These are phyloP conservation scores for Datura wrightii DNA, from an alignment of 257 asterid species.

Conservation along the genomic window DNA sequence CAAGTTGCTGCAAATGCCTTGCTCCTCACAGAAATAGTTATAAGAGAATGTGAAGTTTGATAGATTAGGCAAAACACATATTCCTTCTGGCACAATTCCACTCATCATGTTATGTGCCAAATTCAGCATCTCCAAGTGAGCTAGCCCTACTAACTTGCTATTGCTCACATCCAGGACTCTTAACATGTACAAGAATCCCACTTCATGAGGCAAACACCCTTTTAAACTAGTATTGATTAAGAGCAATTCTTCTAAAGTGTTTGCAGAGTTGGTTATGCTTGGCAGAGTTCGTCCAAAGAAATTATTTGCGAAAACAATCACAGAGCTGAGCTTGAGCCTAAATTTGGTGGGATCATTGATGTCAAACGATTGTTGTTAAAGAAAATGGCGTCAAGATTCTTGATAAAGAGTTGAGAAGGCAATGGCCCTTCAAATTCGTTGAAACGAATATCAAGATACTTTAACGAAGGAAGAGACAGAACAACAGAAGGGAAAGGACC, in stretches of 20 bases:
- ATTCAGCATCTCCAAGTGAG: conserved; percentile 57
- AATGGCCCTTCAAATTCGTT: too few species aligned
- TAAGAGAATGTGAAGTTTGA: conserved; percentile 47
- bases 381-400: too few species aligned
- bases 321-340: too few species aligned
- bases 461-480: too few species aligned
- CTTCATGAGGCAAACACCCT: conserved; percentile 65
- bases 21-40: conserved; percentile 64
- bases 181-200: conserved; percentile 62
- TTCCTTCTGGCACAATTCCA: conserved; percentile 61
- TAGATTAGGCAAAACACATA: conserved; percentile 61
- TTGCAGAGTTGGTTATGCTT: too few species aligned
- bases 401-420: too few species aligned
- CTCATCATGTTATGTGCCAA: conserved; percentile 63
- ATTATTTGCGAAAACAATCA: too few species aligned
- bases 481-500: too few species aligned
- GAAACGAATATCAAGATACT: too few species aligned
- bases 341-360: too few species aligned
- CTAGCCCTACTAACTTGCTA: conserved; percentile 55
- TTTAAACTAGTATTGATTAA: conserved; percentile 60
- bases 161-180: conserved; percentile 61
- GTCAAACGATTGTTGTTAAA: too few species aligned
- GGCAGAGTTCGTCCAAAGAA: too few species aligned
- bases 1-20: conserved; percentile 55
- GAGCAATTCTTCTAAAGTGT: conserved; percentile 61